These are phyloP conservation scores for Heteromeles arbutifolia DNA, from an alignment of 306 rosid species.

Conservation along the genomic window DNA sequence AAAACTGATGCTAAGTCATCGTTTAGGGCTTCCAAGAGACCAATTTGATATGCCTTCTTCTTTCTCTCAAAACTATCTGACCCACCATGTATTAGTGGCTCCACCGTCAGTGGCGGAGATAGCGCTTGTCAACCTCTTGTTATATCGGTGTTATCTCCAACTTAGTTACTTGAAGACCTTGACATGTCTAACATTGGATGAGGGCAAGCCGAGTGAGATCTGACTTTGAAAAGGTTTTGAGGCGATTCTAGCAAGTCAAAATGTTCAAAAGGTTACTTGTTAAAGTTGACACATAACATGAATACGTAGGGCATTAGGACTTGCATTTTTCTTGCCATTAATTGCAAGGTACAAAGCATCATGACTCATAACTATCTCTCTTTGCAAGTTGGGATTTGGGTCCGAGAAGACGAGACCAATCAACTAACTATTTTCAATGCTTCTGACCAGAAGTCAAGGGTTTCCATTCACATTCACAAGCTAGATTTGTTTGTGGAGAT, in stretches of 20 bases:
- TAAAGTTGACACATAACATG: neutral
- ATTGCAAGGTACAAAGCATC: neutral
- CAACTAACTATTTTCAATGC: neutral
- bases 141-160: neutral
- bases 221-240: no score
- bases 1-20: neutral
- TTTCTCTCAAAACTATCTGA: no score
- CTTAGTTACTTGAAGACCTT: rapidly evolving
- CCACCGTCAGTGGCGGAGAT: no score
- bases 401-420: neutral
- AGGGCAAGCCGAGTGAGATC: neutral
- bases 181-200: neutral
- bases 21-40: neutral
- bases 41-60: no score
- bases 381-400: neutral
- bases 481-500: no score
- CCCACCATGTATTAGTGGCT: no score
- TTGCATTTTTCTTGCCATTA: neutral
- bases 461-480: neutral
- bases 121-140: neutral
- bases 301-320: neutral
- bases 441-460: neutral
- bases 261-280: no score
- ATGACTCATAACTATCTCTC: neutral
- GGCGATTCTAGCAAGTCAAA: no score